These are phyloP conservation scores for Capronia epimyces DNA, from an alignment of 2,329 filamentous ascomycete genomes.

Conservation along the genomic window DNA sequence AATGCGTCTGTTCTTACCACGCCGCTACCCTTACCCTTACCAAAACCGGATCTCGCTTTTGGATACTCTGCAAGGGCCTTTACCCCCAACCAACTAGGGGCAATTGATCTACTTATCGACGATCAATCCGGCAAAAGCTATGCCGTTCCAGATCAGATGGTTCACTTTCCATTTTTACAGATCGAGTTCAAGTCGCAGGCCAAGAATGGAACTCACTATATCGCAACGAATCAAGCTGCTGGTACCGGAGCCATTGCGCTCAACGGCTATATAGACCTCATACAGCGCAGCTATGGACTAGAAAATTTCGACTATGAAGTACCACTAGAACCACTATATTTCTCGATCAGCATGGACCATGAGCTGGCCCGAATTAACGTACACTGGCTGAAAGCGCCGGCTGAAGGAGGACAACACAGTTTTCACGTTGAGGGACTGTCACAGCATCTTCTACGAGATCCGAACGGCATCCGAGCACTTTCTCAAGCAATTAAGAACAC, in stretches of 20 bases:
- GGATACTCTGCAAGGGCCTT: constrained; percentile 24
- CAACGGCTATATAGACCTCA: constrained; percentile 16
- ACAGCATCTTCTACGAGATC: constrained; percentile 10
- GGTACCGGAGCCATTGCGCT: constrained; percentile 17
- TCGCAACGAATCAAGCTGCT: constrained; percentile 21
- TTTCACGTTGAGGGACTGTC: constrained; percentile 19
- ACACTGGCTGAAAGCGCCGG: constrained; percentile 18
- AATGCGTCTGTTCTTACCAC: not conserved
- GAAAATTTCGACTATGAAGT: constrained; percentile 14
- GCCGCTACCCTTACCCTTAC: constrained; percentile 15
- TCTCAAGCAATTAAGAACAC: constrained; percentile 25
- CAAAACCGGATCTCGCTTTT: constrained; percentile 18
- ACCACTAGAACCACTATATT: constrained; percentile 19
- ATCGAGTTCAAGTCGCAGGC: constrained; percentile 21
- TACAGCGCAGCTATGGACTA: constrained; percentile 14
- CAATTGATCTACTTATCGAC: constrained; percentile 16
- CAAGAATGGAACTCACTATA: constrained; percentile 14
- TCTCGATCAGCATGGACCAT: constrained; percentile 22
- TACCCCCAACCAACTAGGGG: constrained; percentile 7
- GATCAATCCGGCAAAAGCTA: constrained; percentile 17
- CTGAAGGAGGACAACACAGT: constrained; percentile 14
- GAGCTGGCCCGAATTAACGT: constrained; percentile 13
- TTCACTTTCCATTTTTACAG: constrained; percentile 18
- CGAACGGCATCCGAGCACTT: constrained; percentile 14
- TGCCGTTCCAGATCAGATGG: constrained; percentile 13